Conservation (phyloP, 805 yeast genomes). For the Saturnispora dispora region DNA sequence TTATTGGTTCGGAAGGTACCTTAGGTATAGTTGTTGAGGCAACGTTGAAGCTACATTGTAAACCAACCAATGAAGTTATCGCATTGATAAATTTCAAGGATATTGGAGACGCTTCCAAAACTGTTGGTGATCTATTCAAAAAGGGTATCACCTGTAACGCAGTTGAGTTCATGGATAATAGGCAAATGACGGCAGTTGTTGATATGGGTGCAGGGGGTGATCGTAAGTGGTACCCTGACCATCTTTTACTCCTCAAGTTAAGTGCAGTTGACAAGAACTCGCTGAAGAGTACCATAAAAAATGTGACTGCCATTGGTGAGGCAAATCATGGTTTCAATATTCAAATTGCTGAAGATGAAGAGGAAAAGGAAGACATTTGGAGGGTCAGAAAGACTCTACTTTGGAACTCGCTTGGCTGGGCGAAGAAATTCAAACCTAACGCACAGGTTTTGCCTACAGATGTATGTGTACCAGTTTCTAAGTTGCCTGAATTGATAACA, state of each 20-base stretch:
- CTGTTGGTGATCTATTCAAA: conserved; percentile 54
- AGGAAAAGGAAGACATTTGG: conserved; percentile 62
- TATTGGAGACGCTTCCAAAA: conserved; percentile 60
- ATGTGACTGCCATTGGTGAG: conserved; percentile 43
- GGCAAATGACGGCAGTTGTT: conserved; percentile 61
- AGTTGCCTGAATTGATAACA: conserved; percentile 51
- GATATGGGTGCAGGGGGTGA: conserved; percentile 32
- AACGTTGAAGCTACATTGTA: conserved; percentile 58
- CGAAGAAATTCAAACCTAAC: conserved; percentile 36
- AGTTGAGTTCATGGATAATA: conserved; percentile 63
- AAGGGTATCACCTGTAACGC: conserved; percentile 64
- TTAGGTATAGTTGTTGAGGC: conserved; percentile 73
- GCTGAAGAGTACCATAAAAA: conserved; percentile 35
- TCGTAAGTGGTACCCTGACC: conserved; percentile 25
- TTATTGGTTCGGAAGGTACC: conserved; percentile 74
- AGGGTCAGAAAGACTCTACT: conserved; percentile 64
- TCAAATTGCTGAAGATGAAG: conserved; percentile 52
- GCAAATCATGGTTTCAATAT: conserved; percentile 46
- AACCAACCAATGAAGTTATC: conserved; percentile 57
- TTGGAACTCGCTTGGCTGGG: conserved; percentile 63
- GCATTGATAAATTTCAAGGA: conserved; percentile 61
- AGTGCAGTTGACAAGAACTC: conserved; percentile 37
- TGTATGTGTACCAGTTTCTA: conserved; percentile 73
- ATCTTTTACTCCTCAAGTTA: conserved; percentile 48
- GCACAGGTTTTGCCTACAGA: conserved; percentile 65